A percentile compares a stretch with the other conserved stretches of the same genome.
These are phyloP conservation scores for Apiospora sp. DNA, from an alignment of 2,329 filamentous ascomycete genomes.

Conservation along the genomic window DNA sequence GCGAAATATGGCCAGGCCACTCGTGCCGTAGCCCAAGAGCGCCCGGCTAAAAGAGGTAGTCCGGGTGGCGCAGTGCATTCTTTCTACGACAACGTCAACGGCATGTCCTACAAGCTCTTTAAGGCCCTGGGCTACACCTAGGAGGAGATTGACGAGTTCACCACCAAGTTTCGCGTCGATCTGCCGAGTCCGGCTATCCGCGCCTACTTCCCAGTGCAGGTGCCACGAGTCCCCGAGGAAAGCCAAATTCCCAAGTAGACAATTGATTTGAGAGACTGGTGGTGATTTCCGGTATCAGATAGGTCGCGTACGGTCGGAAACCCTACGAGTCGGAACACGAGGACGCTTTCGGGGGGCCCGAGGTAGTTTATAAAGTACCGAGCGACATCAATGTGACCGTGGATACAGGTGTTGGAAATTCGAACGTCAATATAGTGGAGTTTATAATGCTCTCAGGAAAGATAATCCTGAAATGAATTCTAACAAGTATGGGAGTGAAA, in stretches of 20 bases:
- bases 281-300: neutral
- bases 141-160: constrained; percentile 35
- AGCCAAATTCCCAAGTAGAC: no score
- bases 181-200: constrained; percentile 35
- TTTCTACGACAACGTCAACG: constrained; percentile 39
- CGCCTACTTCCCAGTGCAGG: constrained; percentile 37
- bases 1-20: constrained; percentile 36
- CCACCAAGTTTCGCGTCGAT: constrained; percentile 33
- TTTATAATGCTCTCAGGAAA: no score
- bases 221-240: neutral
- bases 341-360: no score
- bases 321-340: neutral
- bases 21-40: constrained; percentile 38
- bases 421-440: no score
- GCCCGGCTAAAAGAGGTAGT: constrained; percentile 39
- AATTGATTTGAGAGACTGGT: neutral
- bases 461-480: no score
- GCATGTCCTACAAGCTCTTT: constrained; percentile 40
- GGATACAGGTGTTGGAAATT: no score
- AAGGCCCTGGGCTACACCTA: constrained; percentile 38
- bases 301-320: constrained; percentile 12
- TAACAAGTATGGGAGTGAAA: no score
- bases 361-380: no score
- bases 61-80: no score
- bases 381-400: no score